phyloP scores from a whole-genome alignment of 805 yeast species.

The Pichia heedii region DNA sequence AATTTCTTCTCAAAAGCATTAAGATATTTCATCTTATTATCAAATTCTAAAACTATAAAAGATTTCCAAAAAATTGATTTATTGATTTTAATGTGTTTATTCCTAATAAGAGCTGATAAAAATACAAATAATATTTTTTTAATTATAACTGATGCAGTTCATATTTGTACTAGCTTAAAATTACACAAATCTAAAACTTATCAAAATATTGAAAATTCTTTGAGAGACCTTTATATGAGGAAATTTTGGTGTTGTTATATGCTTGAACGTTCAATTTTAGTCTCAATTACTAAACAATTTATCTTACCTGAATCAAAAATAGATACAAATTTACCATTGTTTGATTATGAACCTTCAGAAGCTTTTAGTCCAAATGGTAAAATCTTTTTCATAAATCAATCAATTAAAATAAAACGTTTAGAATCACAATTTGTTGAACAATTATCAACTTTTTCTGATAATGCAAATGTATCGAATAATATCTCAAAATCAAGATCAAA shows the following conservation, averaged over 20 bases:
- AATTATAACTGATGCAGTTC: conserved; percentile 45
- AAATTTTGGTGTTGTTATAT: conserved; percentile 58
- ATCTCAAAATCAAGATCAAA: not conserved
- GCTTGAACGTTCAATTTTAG: conserved; percentile 52
- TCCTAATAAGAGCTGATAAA: conserved; percentile 51
- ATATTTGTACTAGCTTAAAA: conserved; percentile 30
- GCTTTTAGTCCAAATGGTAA: conserved; percentile 27
- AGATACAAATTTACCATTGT: conserved; percentile 39
- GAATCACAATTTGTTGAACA: conserved; percentile 52
- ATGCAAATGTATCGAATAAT: not conserved
- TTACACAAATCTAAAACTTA: conserved; percentile 32
- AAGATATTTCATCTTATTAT: conserved; percentile 42
- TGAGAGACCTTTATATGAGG: conserved; percentile 36
- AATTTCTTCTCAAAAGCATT: conserved; percentile 53
- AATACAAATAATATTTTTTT: conserved; percentile 48
- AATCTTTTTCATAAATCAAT: conserved; percentile 45
- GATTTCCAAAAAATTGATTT: conserved; percentile 42
- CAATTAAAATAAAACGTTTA: conserved; percentile 46
- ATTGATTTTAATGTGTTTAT: conserved; percentile 41
- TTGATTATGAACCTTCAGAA: conserved; percentile 35
- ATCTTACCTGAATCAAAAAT: conserved; percentile 43
- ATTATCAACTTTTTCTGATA: conserved; percentile 30
- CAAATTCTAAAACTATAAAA: conserved; percentile 28
- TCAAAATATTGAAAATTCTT: conserved; percentile 18
- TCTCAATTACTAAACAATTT: conserved; percentile 53